These are phyloP conservation scores for Quercus aquifolioides DNA, from an alignment of 306 rosid species.

Conservation along the genomic window DNA sequence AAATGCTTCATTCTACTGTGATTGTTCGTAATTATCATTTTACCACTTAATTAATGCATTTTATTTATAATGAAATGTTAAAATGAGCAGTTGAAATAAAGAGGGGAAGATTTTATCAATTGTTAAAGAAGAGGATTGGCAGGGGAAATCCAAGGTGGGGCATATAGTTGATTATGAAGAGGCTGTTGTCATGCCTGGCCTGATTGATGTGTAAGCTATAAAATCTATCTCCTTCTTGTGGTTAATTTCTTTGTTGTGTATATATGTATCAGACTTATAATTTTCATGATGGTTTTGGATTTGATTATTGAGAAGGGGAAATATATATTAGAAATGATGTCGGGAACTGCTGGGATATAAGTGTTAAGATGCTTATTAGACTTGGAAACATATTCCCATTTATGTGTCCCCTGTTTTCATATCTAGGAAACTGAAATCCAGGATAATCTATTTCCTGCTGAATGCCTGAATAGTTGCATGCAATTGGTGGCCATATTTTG, in stretches of 20 bases:
- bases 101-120: constrained; percentile 67
- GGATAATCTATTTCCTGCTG: no score
- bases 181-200: constrained; percentile 90
- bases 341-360: no score
- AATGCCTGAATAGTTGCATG: not conserved
- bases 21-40: not conserved
- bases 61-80: constrained; percentile 1
- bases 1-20: not conserved
- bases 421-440: no score
- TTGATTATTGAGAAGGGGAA: no score
- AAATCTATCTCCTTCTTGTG: not conserved
- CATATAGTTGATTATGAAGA: constrained; percentile 70
- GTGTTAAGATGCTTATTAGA: no score
- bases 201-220: constrained; percentile 80
- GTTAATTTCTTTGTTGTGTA: not conserved
- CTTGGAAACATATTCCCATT: no score
- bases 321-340: no score
- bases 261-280: not conserved
- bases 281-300: not conserved
- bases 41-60: not conserved
- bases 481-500: not conserved
- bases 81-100: constrained; percentile 70
- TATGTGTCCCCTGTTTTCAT: no score
- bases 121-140: constrained; percentile 50
- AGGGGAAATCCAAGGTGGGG: constrained; percentile 31